A percentile compares a stretch with the other conserved stretches of the same genome.
Evolutionary conservation across 805 yeast genomes (phyloP).

Genomic region (Dipodascus geniculatus): DNA sequence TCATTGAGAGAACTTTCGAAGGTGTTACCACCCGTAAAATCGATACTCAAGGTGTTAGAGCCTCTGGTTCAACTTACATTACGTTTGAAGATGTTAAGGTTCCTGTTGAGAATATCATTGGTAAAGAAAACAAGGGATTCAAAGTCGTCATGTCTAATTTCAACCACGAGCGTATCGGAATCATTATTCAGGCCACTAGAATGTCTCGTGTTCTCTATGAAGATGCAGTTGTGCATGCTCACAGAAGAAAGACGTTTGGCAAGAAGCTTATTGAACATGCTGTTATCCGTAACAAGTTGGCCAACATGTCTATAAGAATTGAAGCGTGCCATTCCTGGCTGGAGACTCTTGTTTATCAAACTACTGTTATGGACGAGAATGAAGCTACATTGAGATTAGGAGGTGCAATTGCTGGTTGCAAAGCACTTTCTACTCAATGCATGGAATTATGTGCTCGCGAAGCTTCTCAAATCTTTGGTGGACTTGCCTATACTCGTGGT

Average conservation of each 20-base stretch:
- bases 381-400: constrained; percentile 29
- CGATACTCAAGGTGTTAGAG: constrained; percentile 31
- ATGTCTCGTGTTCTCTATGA: constrained; percentile 28
- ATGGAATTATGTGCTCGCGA: constrained; percentile 33
- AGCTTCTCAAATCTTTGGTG: constrained; percentile 34
- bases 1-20: constrained; percentile 28
- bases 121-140: constrained; percentile 31
- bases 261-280: constrained; percentile 29
- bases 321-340: constrained; percentile 32
- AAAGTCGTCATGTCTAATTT: constrained; percentile 32
- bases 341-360: constrained; percentile 27
- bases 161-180: constrained; percentile 33
- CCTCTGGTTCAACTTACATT: constrained; percentile 30
- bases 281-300: constrained; percentile 32
- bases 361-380: constrained; percentile 20
- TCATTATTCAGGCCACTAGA: constrained; percentile 30
- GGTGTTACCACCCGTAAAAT: constrained; percentile 28
- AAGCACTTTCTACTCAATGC: constrained; percentile 30
- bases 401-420: constrained; percentile 33
- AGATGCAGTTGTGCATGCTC: constrained; percentile 31
- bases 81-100: constrained; percentile 34
- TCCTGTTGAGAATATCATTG: constrained; percentile 30
- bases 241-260: constrained; percentile 32
- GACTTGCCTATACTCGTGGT: constrained; percentile 33
- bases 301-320: constrained; percentile 29